Base-by-base conservation (phyloP, 345 rosid genomes). In the Raphanus sativus region DNA sequence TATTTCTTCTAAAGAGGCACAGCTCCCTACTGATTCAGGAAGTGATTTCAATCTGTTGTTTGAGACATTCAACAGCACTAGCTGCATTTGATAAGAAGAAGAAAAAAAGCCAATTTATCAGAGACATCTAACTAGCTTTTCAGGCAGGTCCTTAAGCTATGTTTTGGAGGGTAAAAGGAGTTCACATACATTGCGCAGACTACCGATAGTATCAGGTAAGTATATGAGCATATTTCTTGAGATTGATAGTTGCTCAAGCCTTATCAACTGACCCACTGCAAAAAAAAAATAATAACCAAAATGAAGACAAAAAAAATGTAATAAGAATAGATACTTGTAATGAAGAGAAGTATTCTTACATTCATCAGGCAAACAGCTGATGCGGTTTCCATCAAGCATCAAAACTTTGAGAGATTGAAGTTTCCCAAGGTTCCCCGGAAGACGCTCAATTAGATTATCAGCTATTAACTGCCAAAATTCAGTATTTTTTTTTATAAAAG, bases 1-100 rank as follows among this genome's bases (percentile, higher is more conserved):
- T 64, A 94, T 50, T 84, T 92, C 98, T 88, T 94, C 98, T 83
- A 94, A 84, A 67, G 98, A 86, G 81, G 85, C 88, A 84, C 97
- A 94, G 80, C 93, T 92, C 75, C 98, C 98, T 71, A 94, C 85
- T 75, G 98, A 92, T 80, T 92, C 97, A n/a, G 98, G 97, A 78
- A 94, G 91, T 71, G 88, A 84, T 84, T 86, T 94, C 82, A 94
- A 79, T 80, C 88, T 88, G 86, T 94, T 92, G 81, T 80, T 88
- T 67, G 98, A 94, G 64, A 94, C 88, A 88, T 92, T 92, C 82
- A 94, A 79, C 71, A 94, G 87, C 48, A 87, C 81, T 77, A 94
- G 77, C 98, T 94, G 95, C 93, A 87, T 63, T 25, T 58, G 1
- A 58, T 58, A 58, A 10, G 62, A 28, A 28, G 3, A 28, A 28